These are phyloP conservation scores for Umbilicaria muhlenbergii DNA, from an alignment of 495 filamentous ascomycete genomes.

Conservation along the genomic window DNA sequence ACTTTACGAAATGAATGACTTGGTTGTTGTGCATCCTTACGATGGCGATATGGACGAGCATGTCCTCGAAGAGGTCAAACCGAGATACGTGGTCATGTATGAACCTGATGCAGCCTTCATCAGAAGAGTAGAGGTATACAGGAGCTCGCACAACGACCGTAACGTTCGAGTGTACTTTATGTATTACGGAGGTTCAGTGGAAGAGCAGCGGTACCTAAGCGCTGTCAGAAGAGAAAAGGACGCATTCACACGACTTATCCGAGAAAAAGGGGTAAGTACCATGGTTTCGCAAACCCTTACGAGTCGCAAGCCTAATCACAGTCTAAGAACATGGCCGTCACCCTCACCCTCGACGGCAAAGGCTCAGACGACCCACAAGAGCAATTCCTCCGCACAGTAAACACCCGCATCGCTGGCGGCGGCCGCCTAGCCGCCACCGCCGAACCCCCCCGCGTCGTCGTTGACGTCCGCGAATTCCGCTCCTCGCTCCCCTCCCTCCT, in stretches of 20 bases:
- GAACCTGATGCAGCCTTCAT: constrained; percentile 95
- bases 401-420: constrained; percentile 91
- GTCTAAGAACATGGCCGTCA: constrained; percentile 62
- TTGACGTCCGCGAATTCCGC: constrained; percentile 92
- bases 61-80: constrained; percentile 80
- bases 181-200: constrained; percentile 87
- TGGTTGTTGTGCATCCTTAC: constrained; percentile 83
- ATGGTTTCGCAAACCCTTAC: neutral
- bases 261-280: constrained; percentile 56
- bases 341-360: constrained; percentile 57
- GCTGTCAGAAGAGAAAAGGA: constrained; percentile 34
- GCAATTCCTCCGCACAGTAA: constrained; percentile 84
- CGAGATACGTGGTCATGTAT: constrained; percentile 96
- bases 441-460: constrained; percentile 80
- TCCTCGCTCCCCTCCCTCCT: constrained; percentile 83
- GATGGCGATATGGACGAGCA: constrained; percentile 94
- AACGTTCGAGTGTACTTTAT: constrained; percentile 90
- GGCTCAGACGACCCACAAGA: constrained; percentile 74
- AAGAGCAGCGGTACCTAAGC: constrained; percentile 89
- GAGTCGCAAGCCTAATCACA: constrained; percentile 3
- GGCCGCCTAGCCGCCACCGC: constrained; percentile 78
- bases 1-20: constrained; percentile 79
- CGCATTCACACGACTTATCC: constrained; percentile 48
- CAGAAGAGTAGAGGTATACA: constrained; percentile 85
- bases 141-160: constrained; percentile 77